Evolutionary conservation across 129 eudicot species (phyloP).

Genomic region (Heracleum sosnowskyi): DNA sequence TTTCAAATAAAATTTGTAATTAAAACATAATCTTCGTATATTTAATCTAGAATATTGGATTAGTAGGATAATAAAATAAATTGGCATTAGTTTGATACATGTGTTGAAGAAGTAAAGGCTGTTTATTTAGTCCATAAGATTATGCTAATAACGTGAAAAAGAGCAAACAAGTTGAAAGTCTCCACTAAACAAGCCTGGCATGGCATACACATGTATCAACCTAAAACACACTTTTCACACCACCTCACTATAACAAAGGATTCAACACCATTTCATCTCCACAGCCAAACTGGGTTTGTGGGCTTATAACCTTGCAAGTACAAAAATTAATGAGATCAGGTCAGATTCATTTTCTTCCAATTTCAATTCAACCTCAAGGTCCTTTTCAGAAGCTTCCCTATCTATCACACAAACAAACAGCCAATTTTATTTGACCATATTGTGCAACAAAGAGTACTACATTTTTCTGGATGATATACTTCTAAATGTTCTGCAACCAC

Average conservation of each 20-base stretch:
- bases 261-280: background rate
- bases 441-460: no score
- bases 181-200: background rate
- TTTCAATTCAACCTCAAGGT: background rate
- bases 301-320: background rate
- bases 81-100: background rate
- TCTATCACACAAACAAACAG: background rate
- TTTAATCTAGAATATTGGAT: no score
- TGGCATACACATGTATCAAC: conserved; percentile 4
- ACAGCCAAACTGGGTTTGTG: background rate
- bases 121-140: background rate
- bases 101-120: background rate
- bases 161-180: background rate
- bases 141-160: conserved; percentile 7
- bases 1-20: no score
- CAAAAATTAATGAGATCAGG: background rate
- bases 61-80: no score
- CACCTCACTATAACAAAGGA: background rate
- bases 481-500: background rate
- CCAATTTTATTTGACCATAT: background rate
- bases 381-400: background rate
- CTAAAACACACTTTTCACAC: conserved; percentile 5
- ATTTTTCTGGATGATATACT: background rate
- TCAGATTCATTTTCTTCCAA: background rate
- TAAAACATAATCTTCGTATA: no score